Percentiles rank a stretch among this genome's conserved stretches.
Evolutionary conservation across 2,329 filamentous ascomycete genomes (phyloP).

Genomic region (Lasiodiplodia sp.): DNA sequence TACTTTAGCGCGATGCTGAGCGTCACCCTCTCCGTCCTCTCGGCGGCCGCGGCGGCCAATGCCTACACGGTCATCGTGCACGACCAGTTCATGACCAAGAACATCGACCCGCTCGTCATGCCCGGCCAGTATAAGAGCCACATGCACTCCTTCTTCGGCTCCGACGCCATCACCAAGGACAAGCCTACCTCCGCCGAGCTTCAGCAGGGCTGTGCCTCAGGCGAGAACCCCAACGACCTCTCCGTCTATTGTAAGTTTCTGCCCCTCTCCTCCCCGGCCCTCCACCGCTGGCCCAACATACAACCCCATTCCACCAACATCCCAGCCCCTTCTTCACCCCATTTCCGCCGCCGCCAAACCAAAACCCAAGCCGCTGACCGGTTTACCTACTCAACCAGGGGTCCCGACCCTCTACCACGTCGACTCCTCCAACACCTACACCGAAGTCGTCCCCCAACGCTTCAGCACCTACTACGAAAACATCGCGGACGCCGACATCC

Average conservation of each 20-base stretch:
- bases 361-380: no score
- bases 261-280: no score
- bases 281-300: no score
- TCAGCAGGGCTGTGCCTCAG: conserved; percentile 54
- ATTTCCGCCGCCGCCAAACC: no score
- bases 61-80: conserved; percentile 32
- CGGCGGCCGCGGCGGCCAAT: conserved; percentile 24
- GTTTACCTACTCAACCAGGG: conserved; percentile 30
- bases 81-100: conserved; percentile 52
- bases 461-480: conserved; percentile 58
- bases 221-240: conserved; percentile 58
- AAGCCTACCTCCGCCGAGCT: conserved; percentile 49
- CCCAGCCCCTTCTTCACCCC: no score
- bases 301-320: no score
- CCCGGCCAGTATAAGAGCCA: conserved; percentile 53
- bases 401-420: conserved; percentile 53
- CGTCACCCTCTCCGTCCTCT: conserved; percentile 25
- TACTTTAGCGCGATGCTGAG: conserved; percentile 8
- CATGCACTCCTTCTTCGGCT: conserved; percentile 56
- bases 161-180: conserved; percentile 51
- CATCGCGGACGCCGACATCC: conserved; percentile 52
- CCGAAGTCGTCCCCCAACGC: conserved; percentile 44
- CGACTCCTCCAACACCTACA: conserved; percentile 41
- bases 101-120: conserved; percentile 55
- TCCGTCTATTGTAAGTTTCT: conserved; percentile 50